Conservation (phyloP, 441 rosid species). For the Theobroma grandiflorum region DNA sequence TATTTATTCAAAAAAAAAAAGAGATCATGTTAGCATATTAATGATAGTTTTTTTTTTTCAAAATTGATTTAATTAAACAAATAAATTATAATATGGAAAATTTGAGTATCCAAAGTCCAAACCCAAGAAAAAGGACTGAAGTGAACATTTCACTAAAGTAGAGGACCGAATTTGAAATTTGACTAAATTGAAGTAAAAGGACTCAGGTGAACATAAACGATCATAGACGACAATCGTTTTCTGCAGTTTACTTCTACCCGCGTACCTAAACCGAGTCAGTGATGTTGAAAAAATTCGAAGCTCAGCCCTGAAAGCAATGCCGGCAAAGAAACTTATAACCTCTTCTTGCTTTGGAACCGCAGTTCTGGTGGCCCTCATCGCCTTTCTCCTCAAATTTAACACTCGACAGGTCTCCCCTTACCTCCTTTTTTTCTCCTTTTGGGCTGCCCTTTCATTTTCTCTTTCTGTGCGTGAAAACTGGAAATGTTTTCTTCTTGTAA, state of each 20-base stretch:
- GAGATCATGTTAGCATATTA: no score
- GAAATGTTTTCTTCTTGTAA: background rate
- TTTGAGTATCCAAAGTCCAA: no score
- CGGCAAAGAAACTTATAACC: conserved; percentile 33
- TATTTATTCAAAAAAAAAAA: no score
- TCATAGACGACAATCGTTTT: background rate
- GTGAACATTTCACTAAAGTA: no score
- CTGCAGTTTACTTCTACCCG: background rate
- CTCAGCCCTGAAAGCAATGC: background rate
- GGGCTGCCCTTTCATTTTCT: conserved; percentile 7
- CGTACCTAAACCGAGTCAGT: background rate
- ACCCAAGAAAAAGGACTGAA: no score
- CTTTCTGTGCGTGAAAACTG: background rate
- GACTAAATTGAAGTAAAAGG: no score
- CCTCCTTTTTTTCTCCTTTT: background rate
- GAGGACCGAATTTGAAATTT: no score
- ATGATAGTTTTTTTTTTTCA: no score
- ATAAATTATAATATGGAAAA: no score
- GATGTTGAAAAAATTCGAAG: background rate
- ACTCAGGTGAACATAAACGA: no score
- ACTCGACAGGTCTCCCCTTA: conserved; percentile 40
- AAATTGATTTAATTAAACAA: no score
- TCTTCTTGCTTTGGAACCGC: conserved; percentile 51
- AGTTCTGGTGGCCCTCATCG: conserved; percentile 49
- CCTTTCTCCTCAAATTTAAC: conserved; percentile 48